Percentiles rank a stretch among this genome's conserved stretches.
Conservation (phyloP, 23 red algal genomes). For the Gracilaria domingensis region DNA sequence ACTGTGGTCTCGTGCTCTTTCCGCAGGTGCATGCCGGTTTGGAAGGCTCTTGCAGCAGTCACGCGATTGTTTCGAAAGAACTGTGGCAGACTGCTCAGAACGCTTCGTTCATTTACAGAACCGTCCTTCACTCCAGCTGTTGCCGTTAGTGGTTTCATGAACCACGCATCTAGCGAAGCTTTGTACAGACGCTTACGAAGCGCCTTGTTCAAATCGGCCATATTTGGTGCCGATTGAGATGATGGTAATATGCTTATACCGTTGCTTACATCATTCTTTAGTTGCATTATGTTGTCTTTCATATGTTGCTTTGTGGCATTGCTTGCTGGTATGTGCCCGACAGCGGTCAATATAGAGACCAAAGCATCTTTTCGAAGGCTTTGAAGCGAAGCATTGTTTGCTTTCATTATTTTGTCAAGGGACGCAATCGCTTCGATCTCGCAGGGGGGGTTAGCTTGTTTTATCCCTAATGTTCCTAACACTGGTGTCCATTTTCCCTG, state of each 20-base stretch:
- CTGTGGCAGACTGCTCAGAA: background rate
- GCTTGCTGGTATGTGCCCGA: background rate
- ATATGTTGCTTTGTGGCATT: background rate
- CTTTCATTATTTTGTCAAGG: background rate
- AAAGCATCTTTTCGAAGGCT: background rate
- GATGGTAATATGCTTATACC: background rate
- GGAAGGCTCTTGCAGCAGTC: background rate
- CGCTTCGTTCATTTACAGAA: background rate
- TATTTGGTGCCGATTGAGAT: background rate
- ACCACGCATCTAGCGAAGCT: constrained; percentile 6
- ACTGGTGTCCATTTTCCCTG: background rate
- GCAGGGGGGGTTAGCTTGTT: background rate
- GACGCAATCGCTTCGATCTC: background rate
- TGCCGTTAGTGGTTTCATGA: constrained; percentile 12
- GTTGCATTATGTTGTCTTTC: background rate
- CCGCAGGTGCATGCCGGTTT: background rate
- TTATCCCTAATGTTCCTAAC: background rate
- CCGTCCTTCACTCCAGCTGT: constrained; percentile 35
- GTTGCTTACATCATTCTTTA: background rate
- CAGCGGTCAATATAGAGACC: background rate
- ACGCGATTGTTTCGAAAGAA: background rate
- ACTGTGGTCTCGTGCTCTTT: background rate
- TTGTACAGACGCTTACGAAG: background rate
- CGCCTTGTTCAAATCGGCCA: background rate
- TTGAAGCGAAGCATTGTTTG: background rate